These are phyloP conservation scores for Ogataea methylovora DNA, from an alignment of 805 yeast genomes.

Conservation along the genomic window DNA sequence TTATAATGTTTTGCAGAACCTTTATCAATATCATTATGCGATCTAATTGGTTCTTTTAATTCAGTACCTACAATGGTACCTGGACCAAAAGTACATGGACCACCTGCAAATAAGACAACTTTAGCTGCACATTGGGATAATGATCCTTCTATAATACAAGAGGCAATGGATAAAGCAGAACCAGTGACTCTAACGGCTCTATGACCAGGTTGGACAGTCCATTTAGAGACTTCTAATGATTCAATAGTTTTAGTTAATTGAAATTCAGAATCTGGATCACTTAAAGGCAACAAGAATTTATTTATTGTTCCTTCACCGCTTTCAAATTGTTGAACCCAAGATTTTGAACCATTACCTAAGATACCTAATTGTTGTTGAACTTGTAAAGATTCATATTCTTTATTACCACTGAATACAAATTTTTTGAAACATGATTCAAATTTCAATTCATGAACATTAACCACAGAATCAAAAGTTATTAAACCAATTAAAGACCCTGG, in stretches of 20 bases:
- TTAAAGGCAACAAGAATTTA: conserved; percentile 27
- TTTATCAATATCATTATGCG: conserved; percentile 93
- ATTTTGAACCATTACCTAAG: conserved; percentile 25
- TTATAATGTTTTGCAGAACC: conserved; percentile 83
- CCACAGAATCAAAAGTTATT: conserved; percentile 84
- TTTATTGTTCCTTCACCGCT: conserved; percentile 30
- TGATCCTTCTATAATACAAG: conserved; percentile 72
- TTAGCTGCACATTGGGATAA: conserved; percentile 85
- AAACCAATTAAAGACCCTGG: conserved; percentile 86
- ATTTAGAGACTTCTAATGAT: conserved; percentile 48
- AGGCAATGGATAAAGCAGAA: conserved; percentile 81
- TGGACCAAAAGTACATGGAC: conserved; percentile 92
- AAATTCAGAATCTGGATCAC: conserved; percentile 54
- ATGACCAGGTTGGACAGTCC: conserved; percentile 81
- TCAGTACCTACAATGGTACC: conserved; percentile 90
- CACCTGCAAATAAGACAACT: conserved; percentile 84
- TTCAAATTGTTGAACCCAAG: conserved; percentile 35
- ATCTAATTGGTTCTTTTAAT: conserved; percentile 92
- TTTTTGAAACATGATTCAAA: conserved; percentile 63
- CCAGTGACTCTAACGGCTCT: conserved; percentile 92
- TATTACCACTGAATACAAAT: conserved; percentile 82
- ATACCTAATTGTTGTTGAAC: conserved; percentile 30
- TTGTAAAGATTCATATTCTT: conserved; percentile 50
- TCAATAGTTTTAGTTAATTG: conserved; percentile 76
- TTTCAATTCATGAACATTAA: conserved; percentile 75